phyloP scores from a whole-genome alignment of 1,139 yeast species.

The Pichia sp. region DNA sequence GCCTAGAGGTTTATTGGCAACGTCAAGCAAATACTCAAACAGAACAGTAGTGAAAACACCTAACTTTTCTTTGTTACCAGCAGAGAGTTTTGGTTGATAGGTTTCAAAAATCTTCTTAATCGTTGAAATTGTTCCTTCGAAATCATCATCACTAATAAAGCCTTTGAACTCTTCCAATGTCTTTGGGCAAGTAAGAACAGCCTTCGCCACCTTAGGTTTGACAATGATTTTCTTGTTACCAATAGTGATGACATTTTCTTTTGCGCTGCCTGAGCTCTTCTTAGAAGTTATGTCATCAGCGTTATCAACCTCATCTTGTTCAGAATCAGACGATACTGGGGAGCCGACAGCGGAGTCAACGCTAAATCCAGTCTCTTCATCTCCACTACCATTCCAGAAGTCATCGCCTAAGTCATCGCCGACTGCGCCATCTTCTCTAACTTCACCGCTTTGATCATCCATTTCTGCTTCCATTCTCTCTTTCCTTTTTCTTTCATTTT shows the following conservation, averaged over 20 bases:
- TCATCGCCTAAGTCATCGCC: conserved; percentile 66
- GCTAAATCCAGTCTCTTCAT: conserved; percentile 36
- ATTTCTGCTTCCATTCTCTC: conserved; percentile 76
- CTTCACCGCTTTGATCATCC: conserved; percentile 34
- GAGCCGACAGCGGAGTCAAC: conserved; percentile 17
- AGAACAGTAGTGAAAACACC: conserved; percentile 59
- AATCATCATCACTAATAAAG: conserved; percentile 25
- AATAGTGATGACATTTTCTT: conserved; percentile 22
- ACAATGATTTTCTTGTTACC: conserved; percentile 26
- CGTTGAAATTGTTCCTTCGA: conserved; percentile 39
- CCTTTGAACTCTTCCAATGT: conserved; percentile 45
- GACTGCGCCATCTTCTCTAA: conserved; percentile 29
- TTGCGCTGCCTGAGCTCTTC: too few species aligned
- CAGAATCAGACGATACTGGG: conserved; percentile 10
- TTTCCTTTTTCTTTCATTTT: conserved; percentile 67
- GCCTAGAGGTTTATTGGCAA: conserved; percentile 23
- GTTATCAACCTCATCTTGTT: conserved; percentile 20
- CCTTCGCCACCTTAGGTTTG: conserved; percentile 10
- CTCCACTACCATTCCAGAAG: conserved; percentile 49
- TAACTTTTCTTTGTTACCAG: conserved; percentile 74
- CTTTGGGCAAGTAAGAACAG: conserved; percentile 45
- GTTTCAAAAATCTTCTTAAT: conserved; percentile 50
- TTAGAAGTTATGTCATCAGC: conserved; percentile 18
- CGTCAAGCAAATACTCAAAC: conserved; percentile 52
- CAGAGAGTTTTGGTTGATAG: conserved; percentile 71